Percentiles rank a stretch among this genome's conserved stretches.
Evolutionary conservation across 345 rosid genomes (phyloP).

Genomic region (Cardamine resedifolia): DNA sequence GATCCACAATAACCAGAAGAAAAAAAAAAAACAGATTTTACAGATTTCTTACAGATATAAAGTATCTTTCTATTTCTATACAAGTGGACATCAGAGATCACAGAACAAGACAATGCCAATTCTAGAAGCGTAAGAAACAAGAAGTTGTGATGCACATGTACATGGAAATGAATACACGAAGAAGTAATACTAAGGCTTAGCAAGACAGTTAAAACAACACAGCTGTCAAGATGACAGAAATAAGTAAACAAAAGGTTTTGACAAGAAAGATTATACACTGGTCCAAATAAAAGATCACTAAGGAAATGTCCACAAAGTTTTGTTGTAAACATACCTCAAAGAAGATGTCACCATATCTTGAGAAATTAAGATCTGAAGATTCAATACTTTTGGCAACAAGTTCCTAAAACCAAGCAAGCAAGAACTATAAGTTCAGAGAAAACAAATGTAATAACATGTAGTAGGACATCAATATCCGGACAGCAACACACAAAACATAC

Average conservation of each 20-base stretch:
- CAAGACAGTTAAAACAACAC: not conserved
- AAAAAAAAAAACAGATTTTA: not conserved
- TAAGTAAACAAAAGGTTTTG: not conserved
- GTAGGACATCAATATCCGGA: not conserved
- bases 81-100: not conserved
- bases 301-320: not conserved
- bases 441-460: not conserved
- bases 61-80: not conserved
- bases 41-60: not conserved
- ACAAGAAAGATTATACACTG: not conserved
- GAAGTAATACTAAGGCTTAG: not conserved
- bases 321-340: constrained; percentile 34
- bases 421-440: not conserved
- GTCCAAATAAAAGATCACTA: not conserved
- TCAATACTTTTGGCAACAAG: constrained; percentile 87
- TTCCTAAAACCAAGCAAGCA: constrained; percentile 52
- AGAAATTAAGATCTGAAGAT: constrained; percentile 88
- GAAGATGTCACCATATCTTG: constrained; percentile 86
- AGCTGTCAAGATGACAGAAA: not conserved
- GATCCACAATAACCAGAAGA: not conserved
- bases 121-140: not conserved
- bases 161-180: not conserved
- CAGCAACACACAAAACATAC: constrained; percentile 39
- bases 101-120: not conserved
- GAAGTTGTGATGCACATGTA: not conserved